Evolutionary conservation across 345 rosid species (phyloP), one percentile per base, ranked within the genome.

Genomic region (Fremontodendron californicum): DNA sequence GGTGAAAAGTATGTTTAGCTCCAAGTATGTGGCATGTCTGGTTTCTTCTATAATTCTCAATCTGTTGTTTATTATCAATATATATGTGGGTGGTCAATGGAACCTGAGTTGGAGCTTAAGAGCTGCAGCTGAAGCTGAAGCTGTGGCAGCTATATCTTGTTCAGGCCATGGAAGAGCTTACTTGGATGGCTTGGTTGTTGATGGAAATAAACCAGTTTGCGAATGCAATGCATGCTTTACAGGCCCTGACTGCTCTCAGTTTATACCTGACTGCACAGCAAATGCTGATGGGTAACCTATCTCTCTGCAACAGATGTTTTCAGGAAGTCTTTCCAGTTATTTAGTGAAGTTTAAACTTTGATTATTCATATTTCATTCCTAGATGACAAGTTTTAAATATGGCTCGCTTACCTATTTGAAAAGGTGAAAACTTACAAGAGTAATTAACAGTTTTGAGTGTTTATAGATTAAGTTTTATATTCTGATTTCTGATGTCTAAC

Each of bases 141-240:
- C 70, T 2, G 94, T 79, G 78, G 96, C 96, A 0, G 84, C 87
- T 25, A 61, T 86, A 25, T 55, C 89, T 9, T 93, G 97, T 72
- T 91, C 92, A 0, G 92, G 93, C 65, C 94, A 91, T 42, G 96
- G 97, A 2, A 84, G 90, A 81, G 94, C 90, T 16, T 93, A 58
- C 63, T 51, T 91, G 71, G 97, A 93, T 48, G 88, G 96, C 15
- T 21, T 79, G 71, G 75, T 84, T 61, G 37, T 60, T 6, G 82
- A 60, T 55, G 84, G 55, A 1, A 86, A 81, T 29, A 69, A 33
- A 33, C 88, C 89, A 27, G 77, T 71, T 40, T 93, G 97, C 55
- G 96, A 93, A 79, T 93, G 94, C 65, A 83, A 86, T 77, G 2
- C 72, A 1, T 93, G 96, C 84, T 91, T 83, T 71, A 75, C 79